Conservation (phyloP, 2,329 filamentous ascomycete genomes). For the Corinectria fuckeliana region DNA sequence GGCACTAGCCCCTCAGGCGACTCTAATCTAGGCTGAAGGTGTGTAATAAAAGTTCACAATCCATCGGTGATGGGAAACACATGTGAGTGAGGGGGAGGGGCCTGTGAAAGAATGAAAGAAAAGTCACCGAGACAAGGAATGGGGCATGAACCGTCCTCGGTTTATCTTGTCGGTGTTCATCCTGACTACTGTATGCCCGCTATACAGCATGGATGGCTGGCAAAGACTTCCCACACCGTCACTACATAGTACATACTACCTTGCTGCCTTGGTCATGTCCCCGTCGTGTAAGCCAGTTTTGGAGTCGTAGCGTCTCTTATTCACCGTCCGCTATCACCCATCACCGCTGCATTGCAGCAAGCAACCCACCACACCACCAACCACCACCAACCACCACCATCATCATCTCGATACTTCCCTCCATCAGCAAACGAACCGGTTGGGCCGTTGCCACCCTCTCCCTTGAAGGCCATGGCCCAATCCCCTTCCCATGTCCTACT, state of each 20-base stretch:
- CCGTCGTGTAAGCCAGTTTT: neutral
- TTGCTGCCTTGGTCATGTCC: neutral
- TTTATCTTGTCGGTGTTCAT: neutral
- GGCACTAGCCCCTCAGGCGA: neutral
- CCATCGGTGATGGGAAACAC: neutral
- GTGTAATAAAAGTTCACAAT: neutral
- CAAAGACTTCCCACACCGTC: constrained; percentile 5
- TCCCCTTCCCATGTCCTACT: constrained; percentile 6
- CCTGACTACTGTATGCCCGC: neutral
- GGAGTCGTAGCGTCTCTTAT: constrained; percentile 12
- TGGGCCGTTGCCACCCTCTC: constrained; percentile 8
- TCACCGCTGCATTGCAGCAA: constrained; percentile 2
- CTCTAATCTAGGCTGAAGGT: neutral
- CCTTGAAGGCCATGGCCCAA: constrained; percentile 14
- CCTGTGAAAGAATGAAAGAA: neutral
- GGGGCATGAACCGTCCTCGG: neutral
- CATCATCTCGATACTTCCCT: neutral
- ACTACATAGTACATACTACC: too few relatives aligned
- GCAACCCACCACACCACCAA: neutral
- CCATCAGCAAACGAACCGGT: constrained; percentile 3
- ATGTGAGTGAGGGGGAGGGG: neutral
- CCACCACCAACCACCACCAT: neutral
- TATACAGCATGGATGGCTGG: neutral
- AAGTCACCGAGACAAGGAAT: neutral
- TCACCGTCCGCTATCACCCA: constrained; percentile 12